Evolutionary conservation across 148 eudicot genomes (phyloP), one percentile per base, ranked within the genome.

Genomic region (Vaccinium macrocarpon): DNA sequence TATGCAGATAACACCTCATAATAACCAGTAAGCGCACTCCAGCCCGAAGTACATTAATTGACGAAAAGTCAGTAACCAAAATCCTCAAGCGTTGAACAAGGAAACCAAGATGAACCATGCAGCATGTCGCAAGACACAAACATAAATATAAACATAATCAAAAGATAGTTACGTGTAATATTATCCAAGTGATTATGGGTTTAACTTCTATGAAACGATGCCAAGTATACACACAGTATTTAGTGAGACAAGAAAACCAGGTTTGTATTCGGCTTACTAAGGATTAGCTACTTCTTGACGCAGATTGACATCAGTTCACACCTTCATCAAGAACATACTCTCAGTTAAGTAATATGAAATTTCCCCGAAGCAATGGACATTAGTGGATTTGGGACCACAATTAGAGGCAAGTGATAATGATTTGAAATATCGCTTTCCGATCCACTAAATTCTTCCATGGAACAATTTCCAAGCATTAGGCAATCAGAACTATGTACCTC

Each of bases 401-500:
- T 84, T 29, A 12, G 66, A 78, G 57, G 55, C 62, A 83, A 49
- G 29, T 6, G 50, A 27, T 21, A 29, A 38, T 42, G 78, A 50
- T 84, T 25, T 21, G 55, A 46, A 84, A 29, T 2, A 32, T 4
- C 27, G 68, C 56, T 48, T 48, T 73, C 25, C 70, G 49, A 79
- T 68, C 52, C 42, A 13, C 49, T 21, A 52, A 62, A 68, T 73
- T 50, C 70, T 48, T 52, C 62, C 12, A 3, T 21, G 38, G 57
- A 76, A 55, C 57, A 78, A 38, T 29, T 14, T 46, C 55, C 79
- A 78, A 42, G 25, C 32, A 32, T 12, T 32, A n/a, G 74, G 25
- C 14, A 88, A 82, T 79, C 81, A 85, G 72, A 64, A 38, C 32
- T 79, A 48, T 75, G 76, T 91, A 97, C 99, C 98, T 95, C 90